Base-by-base conservation (phyloP, 2,329 filamentous ascomycete genomes). In the Fusarium nodosum region DNA sequence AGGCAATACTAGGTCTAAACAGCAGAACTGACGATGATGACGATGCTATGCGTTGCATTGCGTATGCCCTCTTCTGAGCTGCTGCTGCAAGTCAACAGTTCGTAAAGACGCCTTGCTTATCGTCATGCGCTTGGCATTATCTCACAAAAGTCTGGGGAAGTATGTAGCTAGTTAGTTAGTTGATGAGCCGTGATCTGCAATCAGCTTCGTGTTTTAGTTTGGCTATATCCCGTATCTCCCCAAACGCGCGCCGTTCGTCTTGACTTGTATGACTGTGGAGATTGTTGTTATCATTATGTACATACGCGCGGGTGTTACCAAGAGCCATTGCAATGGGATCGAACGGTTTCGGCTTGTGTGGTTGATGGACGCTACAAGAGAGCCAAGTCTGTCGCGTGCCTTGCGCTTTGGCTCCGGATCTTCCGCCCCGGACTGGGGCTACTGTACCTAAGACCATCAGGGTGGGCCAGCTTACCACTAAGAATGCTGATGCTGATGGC, bases 381-480 rank as follows among this genome's bases (percentile, higher is more conserved):
- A 16, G 38, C 22, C 42, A 45, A 45, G 42, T 45, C 24, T 18
- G 26, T 20, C 26, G 24, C 31, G 47, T 50, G 33, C 33, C 47
- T 50, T 48, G 22, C 28, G 58, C 51, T 66, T 61, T 67, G 50
- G 26, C 18, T 18, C 71, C 69, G 71, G 69, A 62, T 72, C 64
- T 69, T 71, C 71, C 71, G 69, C 62, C 69, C 66, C 71, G 66
- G 71, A 68, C 38, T 67, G 42, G 50, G 20, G 31, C 47, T 38
- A 26, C 46, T 26, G 54, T 57, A 31, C 39, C 46, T 53, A 52
- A 46, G 26, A 31, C 42, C 26, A 18, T 15, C 60, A 52, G 53
- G 15, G 15, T 24, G 44, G 59, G 60, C 36, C 52, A 66, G 54
- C 57, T 69, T 60, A 58, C 58, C 51, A 64, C 51, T 50, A 56